These are phyloP conservation scores for Phaffia australis DNA, from an alignment of 768 basidiomycete species.

Conservation along the genomic window DNA sequence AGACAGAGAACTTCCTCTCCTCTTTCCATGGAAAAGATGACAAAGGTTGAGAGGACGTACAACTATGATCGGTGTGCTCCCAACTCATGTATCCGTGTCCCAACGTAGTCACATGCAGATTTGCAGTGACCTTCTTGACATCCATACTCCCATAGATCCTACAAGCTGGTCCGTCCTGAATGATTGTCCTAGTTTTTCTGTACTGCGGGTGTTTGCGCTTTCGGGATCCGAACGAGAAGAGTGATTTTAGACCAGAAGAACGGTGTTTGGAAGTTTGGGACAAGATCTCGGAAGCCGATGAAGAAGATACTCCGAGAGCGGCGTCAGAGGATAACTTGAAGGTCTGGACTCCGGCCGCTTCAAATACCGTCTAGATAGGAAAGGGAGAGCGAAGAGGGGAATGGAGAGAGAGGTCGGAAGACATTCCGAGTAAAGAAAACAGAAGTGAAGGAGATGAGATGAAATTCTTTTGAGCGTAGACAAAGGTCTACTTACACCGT, in stretches of 20 bases:
- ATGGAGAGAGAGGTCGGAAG: neutral
- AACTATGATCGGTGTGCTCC: constrained; percentile 73
- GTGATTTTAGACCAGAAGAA: constrained; percentile 9
- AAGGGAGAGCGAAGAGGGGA: neutral
- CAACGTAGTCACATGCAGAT: constrained; percentile 84
- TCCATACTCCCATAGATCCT: constrained; percentile 69
- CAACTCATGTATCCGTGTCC: constrained; percentile 87
- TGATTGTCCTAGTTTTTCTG: constrained; percentile 23
- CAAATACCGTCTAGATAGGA: constrained; percentile 12
- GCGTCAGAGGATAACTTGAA: constrained; percentile 3
- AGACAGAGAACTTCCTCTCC: neutral
- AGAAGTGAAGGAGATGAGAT: neutral
- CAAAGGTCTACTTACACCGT: constrained; percentile 51
- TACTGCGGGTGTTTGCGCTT: constrained; percentile 11
- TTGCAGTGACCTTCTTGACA: constrained; percentile 87
- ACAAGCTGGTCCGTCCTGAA: constrained; percentile 62
- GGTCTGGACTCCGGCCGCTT: constrained; percentile 10
- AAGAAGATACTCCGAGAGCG: neutral
- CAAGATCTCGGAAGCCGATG: constrained; percentile 20
- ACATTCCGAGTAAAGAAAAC: neutral
- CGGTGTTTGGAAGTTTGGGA: constrained; percentile 8
- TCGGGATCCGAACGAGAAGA: constrained; percentile 1
- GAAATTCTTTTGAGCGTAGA: neutral
- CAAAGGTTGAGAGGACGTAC: constrained; percentile 41
- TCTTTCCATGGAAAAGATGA: neutral